Base-by-base conservation (phyloP, 768 basidiomycete genomes). In the Sarcodon aspratus region DNA sequence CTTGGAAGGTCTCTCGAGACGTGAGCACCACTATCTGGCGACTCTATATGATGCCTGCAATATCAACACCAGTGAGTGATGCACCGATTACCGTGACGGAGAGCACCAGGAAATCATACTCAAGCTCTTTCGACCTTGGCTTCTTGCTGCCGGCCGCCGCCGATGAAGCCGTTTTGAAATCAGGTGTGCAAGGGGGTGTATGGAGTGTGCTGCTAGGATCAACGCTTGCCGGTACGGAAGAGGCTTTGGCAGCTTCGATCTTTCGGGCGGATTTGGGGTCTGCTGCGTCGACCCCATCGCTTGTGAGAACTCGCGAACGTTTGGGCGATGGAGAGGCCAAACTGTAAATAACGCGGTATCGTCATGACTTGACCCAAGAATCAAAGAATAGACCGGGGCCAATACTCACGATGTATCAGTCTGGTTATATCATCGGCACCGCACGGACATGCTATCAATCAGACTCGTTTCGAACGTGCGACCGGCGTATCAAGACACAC, bases 1-100 rank as follows among this genome's bases (percentile, higher is more conserved):
- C 77, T 70, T 6, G 78, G 65, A 54, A 84, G 76, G 51, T 79
- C 76, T 52, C 73, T 72, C 60, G 81, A 78, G 60, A 79, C 79
- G 55, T 78, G 70, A 35, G 77, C 70, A 31, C 84, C 58, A 43
- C 71, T 71, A 31, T 59, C 62, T 7, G 58, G 60, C 1, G 55
- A 54, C 1, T 55, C 55, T 11, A 52, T 54, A 3, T 35, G 49
- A 48, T 49, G 53, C 35, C 55, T 59, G 32, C 2, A 37, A 9
- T 17, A 9, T 12, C 36, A 33, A n/a, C 21, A 27, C 21, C 21
- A 27, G 21, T 36, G 15, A 21, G 18, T 35, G 3, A 2, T 48
- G 33, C 9, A 12, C 12, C 11, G 3, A 9, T 44, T 34, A n/a
- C 17, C 12, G 9, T 9, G 1, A 18, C 33, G 33, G 36, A 13